A percentile compares a stretch with the other conserved stretches of the same genome.
These are phyloP conservation scores for Effrenium voratum DNA, from an alignment of 73 alveolate genomes.

Conservation along the genomic window DNA sequence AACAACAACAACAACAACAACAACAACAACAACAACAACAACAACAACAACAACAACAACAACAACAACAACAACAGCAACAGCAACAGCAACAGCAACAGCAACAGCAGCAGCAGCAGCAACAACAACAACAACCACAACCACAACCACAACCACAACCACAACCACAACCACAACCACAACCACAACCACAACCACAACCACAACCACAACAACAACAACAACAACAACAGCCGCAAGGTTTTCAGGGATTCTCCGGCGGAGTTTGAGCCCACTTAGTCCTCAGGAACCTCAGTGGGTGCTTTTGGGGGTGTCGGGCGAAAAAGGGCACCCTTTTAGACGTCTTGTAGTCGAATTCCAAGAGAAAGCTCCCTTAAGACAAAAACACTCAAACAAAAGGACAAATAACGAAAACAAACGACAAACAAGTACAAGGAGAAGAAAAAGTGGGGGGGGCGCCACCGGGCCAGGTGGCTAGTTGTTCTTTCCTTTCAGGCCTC, in stretches of 20 bases:
- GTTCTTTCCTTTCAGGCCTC: conserved; percentile 3
- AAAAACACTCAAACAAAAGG: too few species aligned
- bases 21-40: not conserved
- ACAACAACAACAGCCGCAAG: not conserved
- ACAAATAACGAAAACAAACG: too few species aligned
- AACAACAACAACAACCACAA: not conserved
- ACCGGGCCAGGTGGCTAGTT: too few species aligned
- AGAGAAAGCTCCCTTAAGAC: too few species aligned
- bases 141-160: not conserved
- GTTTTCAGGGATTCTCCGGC: not conserved
- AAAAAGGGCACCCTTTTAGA: too few species aligned
- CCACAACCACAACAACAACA: not conserved
- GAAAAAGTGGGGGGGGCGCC: too few species aligned
- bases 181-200: not conserved
- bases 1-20: not conserved
- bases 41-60: not conserved
- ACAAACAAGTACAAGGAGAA: too few species aligned
- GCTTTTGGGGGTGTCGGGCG: too few species aligned
- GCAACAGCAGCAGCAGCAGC: not conserved
- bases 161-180: not conserved
- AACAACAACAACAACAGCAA: not conserved
- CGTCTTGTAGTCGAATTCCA: too few species aligned
- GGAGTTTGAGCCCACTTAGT: too few species aligned
- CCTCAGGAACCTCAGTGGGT: too few species aligned
- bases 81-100: not conserved